These are phyloP conservation scores for Metschnikowia dekortorum DNA, from an alignment of 805 yeast species.

Conservation along the genomic window DNA sequence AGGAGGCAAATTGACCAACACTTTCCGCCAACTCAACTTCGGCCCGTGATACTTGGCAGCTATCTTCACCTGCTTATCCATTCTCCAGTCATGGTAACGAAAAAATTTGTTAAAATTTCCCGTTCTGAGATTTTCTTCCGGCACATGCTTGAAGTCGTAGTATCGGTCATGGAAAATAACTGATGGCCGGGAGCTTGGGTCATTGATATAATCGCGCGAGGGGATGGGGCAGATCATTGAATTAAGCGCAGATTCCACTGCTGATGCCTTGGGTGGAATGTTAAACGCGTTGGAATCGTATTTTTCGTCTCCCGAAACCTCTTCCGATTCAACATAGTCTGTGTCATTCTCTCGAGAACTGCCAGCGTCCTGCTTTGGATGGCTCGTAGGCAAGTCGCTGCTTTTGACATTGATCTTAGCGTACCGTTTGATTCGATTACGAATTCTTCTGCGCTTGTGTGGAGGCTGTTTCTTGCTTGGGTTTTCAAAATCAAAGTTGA, in stretches of 20 bases:
- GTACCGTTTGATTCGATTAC: slow-evolving; percentile 9
- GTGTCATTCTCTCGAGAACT: neutral
- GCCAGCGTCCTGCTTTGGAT: neutral
- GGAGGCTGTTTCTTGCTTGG: slow-evolving; percentile 5
- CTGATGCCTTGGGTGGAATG: slow-evolving; percentile 44
- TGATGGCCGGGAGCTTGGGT: slow-evolving; percentile 31
- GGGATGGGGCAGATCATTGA: slow-evolving; percentile 40
- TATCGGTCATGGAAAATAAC: slow-evolving; percentile 42
- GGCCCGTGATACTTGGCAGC: slow-evolving; percentile 39
- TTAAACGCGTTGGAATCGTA: slow-evolving; percentile 19
- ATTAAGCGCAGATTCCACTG: slow-evolving; percentile 39
- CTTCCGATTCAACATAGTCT: neutral
- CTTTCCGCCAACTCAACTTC: slow-evolving; percentile 40
- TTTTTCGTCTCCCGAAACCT: slow-evolving; percentile 2
- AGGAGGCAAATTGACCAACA: slow-evolving; percentile 40
- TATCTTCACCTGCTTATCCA: slow-evolving; percentile 36
- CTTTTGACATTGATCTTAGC: slow-evolving; percentile 20
- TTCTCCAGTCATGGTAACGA: slow-evolving; percentile 31
- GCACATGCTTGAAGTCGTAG: slow-evolving; percentile 31
- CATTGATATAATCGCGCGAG: slow-evolving; percentile 25
- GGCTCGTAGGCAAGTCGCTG: slow-evolving; percentile 9
- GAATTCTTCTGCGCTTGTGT: slow-evolving; percentile 8
- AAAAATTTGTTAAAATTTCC: slow-evolving; percentile 18
- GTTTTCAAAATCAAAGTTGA: slow-evolving; percentile 10
- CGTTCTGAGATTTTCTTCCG: slow-evolving; percentile 18